A percentile compares a stretch with the other conserved stretches of the same genome.
Evolutionary conservation across 148 eudicot species (phyloP).

Genomic region (Heliosperma pusillum): DNA sequence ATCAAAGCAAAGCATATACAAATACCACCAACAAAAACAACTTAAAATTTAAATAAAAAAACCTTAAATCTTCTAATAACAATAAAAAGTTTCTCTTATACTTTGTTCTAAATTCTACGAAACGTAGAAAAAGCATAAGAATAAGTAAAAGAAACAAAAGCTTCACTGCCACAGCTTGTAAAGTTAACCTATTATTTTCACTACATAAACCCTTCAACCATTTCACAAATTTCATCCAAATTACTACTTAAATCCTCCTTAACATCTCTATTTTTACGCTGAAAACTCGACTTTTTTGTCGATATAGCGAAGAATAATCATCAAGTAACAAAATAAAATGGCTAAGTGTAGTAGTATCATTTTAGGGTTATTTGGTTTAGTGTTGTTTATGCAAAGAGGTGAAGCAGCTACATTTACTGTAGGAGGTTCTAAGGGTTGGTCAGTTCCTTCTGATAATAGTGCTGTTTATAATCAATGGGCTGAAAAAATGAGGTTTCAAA

Average conservation of each 20-base stretch:
- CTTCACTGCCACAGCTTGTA: slow-evolving; percentile 53
- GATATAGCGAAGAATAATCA: neutral
- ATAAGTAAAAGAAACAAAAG: slow-evolving; percentile 33
- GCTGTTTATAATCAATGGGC: slow-evolving; percentile 74
- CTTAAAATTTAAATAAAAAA: slow-evolving; percentile 9
- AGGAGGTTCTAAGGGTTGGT: slow-evolving; percentile 73
- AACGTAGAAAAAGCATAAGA: slow-evolving; percentile 30
- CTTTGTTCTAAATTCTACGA: slow-evolving; percentile 59
- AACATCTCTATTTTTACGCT: neutral
- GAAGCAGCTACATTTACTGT: slow-evolving; percentile 56
- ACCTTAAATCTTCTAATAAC: neutral
- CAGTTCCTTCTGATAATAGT: slow-evolving; percentile 46
- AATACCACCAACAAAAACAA: slow-evolving; percentile 21
- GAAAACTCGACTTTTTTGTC: neutral
- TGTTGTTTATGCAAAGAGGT: slow-evolving; percentile 42
- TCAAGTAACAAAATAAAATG: neutral
- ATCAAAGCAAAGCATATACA: slow-evolving; percentile 64
- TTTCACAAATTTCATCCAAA: slow-evolving; percentile 9
- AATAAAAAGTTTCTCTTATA: slow-evolving; percentile 31
- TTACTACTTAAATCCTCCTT: neutral
- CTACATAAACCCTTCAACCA: slow-evolving; percentile 54
- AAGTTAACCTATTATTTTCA: slow-evolving; percentile 28
- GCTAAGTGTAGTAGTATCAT: slow-evolving; percentile 4
- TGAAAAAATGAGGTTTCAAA: slow-evolving; percentile 56
- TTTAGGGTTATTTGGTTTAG: slow-evolving; percentile 39